phyloP scores from a whole-genome alignment of 2,329 filamentous ascomycete genomes.

The Emergomyces africanus region DNA sequence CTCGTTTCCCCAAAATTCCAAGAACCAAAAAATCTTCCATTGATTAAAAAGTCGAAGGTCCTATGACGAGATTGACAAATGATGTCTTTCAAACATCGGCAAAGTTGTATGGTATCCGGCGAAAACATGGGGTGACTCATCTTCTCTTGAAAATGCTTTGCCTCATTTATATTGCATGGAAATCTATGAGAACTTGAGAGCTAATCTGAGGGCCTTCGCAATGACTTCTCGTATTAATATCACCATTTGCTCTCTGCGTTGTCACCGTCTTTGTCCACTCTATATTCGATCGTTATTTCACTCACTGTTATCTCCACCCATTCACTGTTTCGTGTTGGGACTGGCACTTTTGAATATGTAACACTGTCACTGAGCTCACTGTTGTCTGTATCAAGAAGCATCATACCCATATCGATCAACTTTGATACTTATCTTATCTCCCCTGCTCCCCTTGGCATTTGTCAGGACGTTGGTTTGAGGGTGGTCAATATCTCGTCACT shows the following conservation, averaged over 20 bases:
- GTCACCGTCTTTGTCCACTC: not conserved
- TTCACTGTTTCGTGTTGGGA: not conserved
- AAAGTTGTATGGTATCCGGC: slow-evolving; percentile 35
- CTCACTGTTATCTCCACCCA: not conserved
- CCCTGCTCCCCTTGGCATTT: too few species aligned
- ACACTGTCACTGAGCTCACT: not conserved
- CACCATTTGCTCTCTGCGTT: not conserved
- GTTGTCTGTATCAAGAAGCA: not conserved
- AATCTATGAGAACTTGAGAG: slow-evolving; percentile 34
- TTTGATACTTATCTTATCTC: not conserved
- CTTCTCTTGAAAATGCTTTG: not conserved
- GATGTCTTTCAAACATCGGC: slow-evolving; percentile 10
- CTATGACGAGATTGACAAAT: slow-evolving; percentile 4
- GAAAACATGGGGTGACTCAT: slow-evolving; percentile 8
- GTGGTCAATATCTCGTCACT: too few species aligned
- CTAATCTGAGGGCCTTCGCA: slow-evolving; percentile 30
- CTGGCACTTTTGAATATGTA: not conserved
- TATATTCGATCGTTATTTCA: too few species aligned
- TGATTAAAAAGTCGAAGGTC: not conserved
- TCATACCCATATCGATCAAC: not conserved
- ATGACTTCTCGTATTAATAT: not conserved
- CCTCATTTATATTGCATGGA: slow-evolving; percentile 20
- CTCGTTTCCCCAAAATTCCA: not conserved
- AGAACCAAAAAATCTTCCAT: not conserved
- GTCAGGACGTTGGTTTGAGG: too few species aligned